These are phyloP conservation scores for Saccharomycopsis sp. DNA, from an alignment of 805 yeast genomes.

Conservation along the genomic window DNA sequence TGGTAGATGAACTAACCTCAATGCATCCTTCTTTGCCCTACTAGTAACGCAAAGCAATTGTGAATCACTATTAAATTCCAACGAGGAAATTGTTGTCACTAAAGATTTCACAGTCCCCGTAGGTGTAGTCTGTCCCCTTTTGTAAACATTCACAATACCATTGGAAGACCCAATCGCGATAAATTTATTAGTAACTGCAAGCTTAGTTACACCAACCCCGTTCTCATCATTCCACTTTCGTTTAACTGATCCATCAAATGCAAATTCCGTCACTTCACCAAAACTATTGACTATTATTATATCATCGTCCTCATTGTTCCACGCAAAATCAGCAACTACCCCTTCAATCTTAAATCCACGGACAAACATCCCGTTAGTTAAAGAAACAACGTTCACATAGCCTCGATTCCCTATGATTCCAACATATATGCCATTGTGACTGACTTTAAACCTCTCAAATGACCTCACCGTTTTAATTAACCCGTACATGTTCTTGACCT, in stretches of 20 bases:
- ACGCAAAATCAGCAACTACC: slow-evolving; percentile 70
- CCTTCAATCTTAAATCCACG: slow-evolving; percentile 89
- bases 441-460: slow-evolving; percentile 77
- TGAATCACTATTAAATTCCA: slow-evolving; percentile 79
- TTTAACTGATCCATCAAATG: slow-evolving; percentile 43
- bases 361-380: slow-evolving; percentile 78
- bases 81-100: slow-evolving; percentile 68
- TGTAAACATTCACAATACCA: slow-evolving; percentile 87
- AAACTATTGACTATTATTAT: slow-evolving; percentile 59
- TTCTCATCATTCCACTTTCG: slow-evolving; percentile 81
- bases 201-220: slow-evolving; percentile 74
- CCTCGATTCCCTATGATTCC: slow-evolving; percentile 83
- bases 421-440: slow-evolving; percentile 64
- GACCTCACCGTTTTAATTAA: slow-evolving; percentile 80
- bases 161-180: slow-evolving; percentile 82
- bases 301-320: slow-evolving; percentile 40
- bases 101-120: slow-evolving; percentile 66
- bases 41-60: slow-evolving; percentile 84
- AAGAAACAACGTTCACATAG: slow-evolving; percentile 78
- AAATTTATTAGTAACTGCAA: slow-evolving; percentile 67
- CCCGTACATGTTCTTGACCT: slow-evolving; percentile 84
- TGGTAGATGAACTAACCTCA: slow-evolving; percentile 82
- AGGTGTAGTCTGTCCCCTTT: slow-evolving; percentile 44
- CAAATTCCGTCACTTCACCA: slow-evolving; percentile 91
- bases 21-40: slow-evolving; percentile 75